Evolutionary conservation across 805 yeast genomes (phyloP).

Genomic region (Starmera amethionina): DNA sequence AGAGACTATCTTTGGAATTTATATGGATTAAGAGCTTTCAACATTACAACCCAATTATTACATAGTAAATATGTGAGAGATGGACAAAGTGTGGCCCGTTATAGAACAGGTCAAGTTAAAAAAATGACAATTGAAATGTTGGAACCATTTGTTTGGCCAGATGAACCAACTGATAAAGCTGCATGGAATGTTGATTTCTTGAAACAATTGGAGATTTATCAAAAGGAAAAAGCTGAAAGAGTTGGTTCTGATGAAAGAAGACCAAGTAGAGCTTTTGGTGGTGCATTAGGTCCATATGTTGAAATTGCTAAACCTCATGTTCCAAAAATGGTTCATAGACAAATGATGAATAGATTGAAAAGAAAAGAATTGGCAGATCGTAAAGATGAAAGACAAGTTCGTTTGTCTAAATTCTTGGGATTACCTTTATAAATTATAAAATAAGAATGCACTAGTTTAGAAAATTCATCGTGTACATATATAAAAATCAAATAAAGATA

Average conservation of each 20-base stretch:
- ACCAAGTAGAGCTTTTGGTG: slow-evolving; percentile 68
- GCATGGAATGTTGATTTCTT: slow-evolving; percentile 31
- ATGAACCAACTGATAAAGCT: slow-evolving; percentile 34
- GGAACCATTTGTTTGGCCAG: slow-evolving; percentile 96
- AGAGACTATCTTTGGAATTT: slow-evolving; percentile 88
- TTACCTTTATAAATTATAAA: neutral
- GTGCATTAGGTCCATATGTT: slow-evolving; percentile 45
- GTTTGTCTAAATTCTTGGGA: slow-evolving; percentile 6
- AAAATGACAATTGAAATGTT: slow-evolving; percentile 96
- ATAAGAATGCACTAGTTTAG: neutral
- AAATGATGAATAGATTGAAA: slow-evolving; percentile 34
- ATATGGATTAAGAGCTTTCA: slow-evolving; percentile 84
- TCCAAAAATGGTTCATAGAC: slow-evolving; percentile 37
- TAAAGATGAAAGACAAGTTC: slow-evolving; percentile 3
- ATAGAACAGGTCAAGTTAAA: slow-evolving; percentile 72
- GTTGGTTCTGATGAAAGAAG: slow-evolving; percentile 59
- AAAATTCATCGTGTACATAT: neutral
- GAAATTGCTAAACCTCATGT: slow-evolving; percentile 59
- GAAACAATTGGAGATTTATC: slow-evolving; percentile 40
- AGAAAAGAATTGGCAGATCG: slow-evolving; percentile 10
- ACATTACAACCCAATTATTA: slow-evolving; percentile 75
- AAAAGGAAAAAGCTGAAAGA: slow-evolving; percentile 37
- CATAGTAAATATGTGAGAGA: slow-evolving; percentile 64
- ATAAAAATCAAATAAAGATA: neutral
- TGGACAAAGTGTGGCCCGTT: slow-evolving; percentile 51